Base-by-base conservation (phyloP, 225 moss, liverwort and hornwort genomes). In the Bryoerythrophyllum caledonicum region DNA sequence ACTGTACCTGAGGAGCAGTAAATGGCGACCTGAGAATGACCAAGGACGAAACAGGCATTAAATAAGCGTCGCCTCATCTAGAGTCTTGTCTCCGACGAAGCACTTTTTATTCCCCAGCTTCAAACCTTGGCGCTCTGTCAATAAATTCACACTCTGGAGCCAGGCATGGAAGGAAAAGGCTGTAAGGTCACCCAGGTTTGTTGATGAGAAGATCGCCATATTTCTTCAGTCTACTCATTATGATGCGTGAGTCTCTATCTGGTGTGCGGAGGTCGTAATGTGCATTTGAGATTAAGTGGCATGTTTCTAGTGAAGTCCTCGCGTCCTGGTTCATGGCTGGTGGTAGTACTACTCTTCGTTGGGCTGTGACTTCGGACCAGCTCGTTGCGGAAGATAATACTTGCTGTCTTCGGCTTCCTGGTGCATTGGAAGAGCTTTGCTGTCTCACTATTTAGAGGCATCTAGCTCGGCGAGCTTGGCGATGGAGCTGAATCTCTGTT, bases 1-100 rank as follows among this genome's bases (percentile, higher is more conserved):
- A n/a, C n/a, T 38, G 8, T 38, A 32, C 41, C 65, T 65, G 70
- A 10, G 30, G 8, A 3, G 7, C 21, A 13, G n/a, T 70, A 24
- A 79, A 66, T 75, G 60, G n/a, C 6, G 26, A 40, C 49, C n/a
- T 40, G 35, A 66, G 75, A 66, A 15, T 1, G 60, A 34, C 44
- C 1, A 65, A 27, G 58, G 74, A 32, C 74, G 71, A 37, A 66
- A 63, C 1, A 0, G 0, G 71, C 1, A 65, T 9, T 75, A 34
- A 74, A 61, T 46, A 8, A n/a, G 19, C 44, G 26, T 34, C 54
- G 35, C 65, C 69, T 60, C 54, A 6, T 56, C 37, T 67, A 19
- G 3, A 43, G 58, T 41, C 58, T 49, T 65, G 55, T 14, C 41
- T 12, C 63, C 12, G 16, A 48, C 48, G 24, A 3, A 23, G 6